Base-by-base conservation (phyloP, 345 rosid species). In the Trapa bicornis region DNA sequence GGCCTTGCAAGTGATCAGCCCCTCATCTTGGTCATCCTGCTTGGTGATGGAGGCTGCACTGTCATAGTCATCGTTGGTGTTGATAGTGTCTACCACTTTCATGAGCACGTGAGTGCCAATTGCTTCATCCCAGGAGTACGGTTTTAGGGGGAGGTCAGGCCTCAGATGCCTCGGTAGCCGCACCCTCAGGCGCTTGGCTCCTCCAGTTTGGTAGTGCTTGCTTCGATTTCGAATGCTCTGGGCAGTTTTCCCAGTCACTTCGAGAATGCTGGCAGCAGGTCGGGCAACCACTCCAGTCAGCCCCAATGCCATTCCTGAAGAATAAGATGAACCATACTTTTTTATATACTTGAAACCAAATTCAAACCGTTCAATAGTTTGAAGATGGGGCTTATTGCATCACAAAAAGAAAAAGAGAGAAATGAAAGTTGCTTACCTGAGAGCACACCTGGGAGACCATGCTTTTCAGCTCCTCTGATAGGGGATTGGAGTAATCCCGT, bases 401-500 rank as follows among this genome's bases (percentile, higher is more conserved):
- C 56, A 50, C 56, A 35, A 35, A 53, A 53, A 54, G 63, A 11
- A 39, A 2, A 17, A 12, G 38, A 9, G 3, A 22, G 29, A 22
- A 22, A 22, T 22, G 29, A 22, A 11, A 17, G 33, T 32, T 47
- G 39, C 64, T 68, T 82, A 90, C 98, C 97, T 80, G 98, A 93
- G 67, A 93, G 77, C 67, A 93, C 84, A 29, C 97, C 98, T 3
- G 98, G 97, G 78, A 93, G 90, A 73, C 98, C 98, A 41, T 87
- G 88, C 74, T 87, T 90, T 84, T 90, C 97, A 43, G 85, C 96
- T 82, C 86, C 96, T 78, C 89, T 82, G 64, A 93, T 82, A 35
- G 98, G 98, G 65, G 92, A 81, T 45, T 90, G 96, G 74, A 93
- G 98, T 60, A 93, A 90, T 68, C 96, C 97, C 53, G 98, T 89